Base-by-base conservation (phyloP, 441 rosid genomes). In the Erodium trifolium region DNA sequence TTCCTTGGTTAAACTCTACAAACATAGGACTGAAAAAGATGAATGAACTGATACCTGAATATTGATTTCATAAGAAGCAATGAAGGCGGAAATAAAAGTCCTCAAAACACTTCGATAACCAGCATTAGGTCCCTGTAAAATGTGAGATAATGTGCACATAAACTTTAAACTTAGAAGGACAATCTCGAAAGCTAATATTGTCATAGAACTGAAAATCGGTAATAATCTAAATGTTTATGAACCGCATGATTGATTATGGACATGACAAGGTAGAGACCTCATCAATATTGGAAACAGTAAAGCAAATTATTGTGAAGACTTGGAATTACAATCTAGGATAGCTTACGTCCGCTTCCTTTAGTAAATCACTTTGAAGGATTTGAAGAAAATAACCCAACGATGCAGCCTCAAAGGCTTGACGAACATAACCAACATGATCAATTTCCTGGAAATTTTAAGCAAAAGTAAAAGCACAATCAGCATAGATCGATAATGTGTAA, bases 21-120 rank as follows among this genome's bases (percentile, higher is more conserved):
- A 14, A 53, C 27, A 66, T 64, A 41, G 6, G 13, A 67, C 59
- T 68, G 39, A 27, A 14, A 19, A 60, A 57, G 63, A 62, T 41
- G 67, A 59, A 63, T 64, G 55, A 62, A 62, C 63, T 70, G 66
- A 68, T 73, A 94, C 98, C 96, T 92, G 97, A 79, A 85, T 78
- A 80, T 81, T 95, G 73, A 95, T 81, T 80, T 95, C 99, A 71
- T 92, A 95, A n/a, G 98, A 89, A n/a, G 99, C 99, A 84, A 95
- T 85, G 76, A 95, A 95, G 64, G 99, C 85, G 76, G 98, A 92
- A 79, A 92, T 73, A 71, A 88, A 87, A 35, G 95, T 95, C 79
- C 98, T 88, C 82, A 92, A 78, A 69, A 95, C 93, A 81, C 93
- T 86, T 69, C 86, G 91, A 77, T 87, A 88, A 73, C 98, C 96